Base-by-base conservation (phyloP, 106 monocot species). In the Dendrobium officinale region DNA sequence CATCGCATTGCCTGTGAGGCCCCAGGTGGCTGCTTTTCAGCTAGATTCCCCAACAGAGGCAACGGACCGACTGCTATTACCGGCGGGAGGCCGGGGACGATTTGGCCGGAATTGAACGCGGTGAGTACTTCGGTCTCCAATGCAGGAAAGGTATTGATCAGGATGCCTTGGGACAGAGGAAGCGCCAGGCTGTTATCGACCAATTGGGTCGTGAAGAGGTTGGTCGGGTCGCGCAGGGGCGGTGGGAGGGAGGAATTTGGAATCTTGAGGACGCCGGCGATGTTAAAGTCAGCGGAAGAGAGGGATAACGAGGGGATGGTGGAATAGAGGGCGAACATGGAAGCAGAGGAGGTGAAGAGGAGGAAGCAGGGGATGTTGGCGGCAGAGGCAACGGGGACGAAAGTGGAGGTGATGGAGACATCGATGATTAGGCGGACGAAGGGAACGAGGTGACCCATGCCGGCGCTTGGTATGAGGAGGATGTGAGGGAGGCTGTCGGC, bases 71-170 rank as follows among this genome's bases (percentile, higher is more conserved):
- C 67, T 37, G 88, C 58, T 9, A 83, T 45, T 47, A 89, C 86
- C 2, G 82, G 89, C 7, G 86, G 85, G 55, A 90, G 75, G 5
- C 80, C 82, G 8, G 78, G 64, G 15, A 43, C 29, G 15, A 86
- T 81, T 0, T 37, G 15, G 2, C 82, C 78, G 3, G 31, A 49
- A 55, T 86, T 82, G 44, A 90, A 83, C 44, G 85, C 85, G 2
- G 77, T 56, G 55, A 92, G 73, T 4, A 86, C 24, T 22, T 66
- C 81, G 10, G 42, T 44, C 80, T 93, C 90, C 2, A 90, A 42
- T 1, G 81, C 83, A 0, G 82, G 77, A 33, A 86, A 88, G 4
- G 88, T 88, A 81, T 93, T 93, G 56, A 93, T 27, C 47, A 93
- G 18, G 24, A 93, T 79, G 15, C 88, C 90, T 29, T 72, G 72